Evolutionary conservation across 2,329 filamentous ascomycete species (phyloP).

Genomic region (Metarhizium rileyi): DNA sequence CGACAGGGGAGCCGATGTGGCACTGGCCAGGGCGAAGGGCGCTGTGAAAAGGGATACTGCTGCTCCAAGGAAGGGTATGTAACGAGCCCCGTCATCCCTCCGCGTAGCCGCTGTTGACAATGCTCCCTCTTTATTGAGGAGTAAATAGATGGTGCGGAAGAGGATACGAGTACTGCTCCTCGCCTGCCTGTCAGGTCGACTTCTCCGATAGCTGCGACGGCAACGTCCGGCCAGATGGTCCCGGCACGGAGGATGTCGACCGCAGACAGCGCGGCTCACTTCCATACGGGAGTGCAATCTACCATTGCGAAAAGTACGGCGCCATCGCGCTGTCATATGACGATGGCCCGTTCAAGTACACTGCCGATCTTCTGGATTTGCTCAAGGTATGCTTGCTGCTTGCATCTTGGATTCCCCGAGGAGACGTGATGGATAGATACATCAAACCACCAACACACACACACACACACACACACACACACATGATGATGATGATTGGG

Average conservation of each 20-base stretch:
- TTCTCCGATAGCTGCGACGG: slow-evolving; percentile 54
- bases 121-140: background rate
- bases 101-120: background rate
- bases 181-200: slow-evolving; percentile 51
- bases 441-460: too few relatives aligned
- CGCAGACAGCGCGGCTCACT: slow-evolving; percentile 44
- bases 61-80: slow-evolving; percentile 33
- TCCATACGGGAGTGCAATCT: slow-evolving; percentile 45
- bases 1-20: slow-evolving; percentile 1
- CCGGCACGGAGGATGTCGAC: slow-evolving; percentile 41
- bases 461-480: background rate
- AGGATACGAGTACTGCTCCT: slow-evolving; percentile 45
- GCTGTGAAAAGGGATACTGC: slow-evolving; percentile 26
- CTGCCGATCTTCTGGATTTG: slow-evolving; percentile 29
- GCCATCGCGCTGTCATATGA: slow-evolving; percentile 36
- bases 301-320: slow-evolving; percentile 22
- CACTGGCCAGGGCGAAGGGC: background rate
- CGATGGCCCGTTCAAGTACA: slow-evolving; percentile 35
- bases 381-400: slow-evolving; percentile 15
- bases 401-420: too few relatives aligned
- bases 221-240: slow-evolving; percentile 40
- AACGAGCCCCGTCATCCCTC: background rate
- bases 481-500: too few relatives aligned
- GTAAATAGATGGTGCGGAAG: slow-evolving; percentile 47
- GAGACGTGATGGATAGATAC: too few relatives aligned